Percentiles rank a stretch among this genome's conserved stretches.
Evolutionary conservation across 1,284 basidiomycete genomes (phyloP).

Genomic region (Microbotryomycetes sp.): DNA sequence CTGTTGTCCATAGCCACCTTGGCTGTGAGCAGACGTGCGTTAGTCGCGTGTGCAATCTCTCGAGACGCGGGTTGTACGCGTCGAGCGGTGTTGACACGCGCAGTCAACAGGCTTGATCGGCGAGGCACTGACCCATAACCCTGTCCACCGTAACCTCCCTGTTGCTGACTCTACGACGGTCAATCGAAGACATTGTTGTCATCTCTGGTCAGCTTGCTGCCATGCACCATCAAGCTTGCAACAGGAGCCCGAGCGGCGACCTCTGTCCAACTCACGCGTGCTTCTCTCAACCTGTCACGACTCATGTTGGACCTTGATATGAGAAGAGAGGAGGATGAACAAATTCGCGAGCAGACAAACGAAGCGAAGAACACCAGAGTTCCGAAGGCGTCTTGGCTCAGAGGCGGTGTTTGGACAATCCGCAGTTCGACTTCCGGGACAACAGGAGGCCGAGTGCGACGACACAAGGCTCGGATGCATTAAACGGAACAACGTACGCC

Average conservation of each 20-base stretch:
- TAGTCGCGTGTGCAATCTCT: neutral
- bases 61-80: no score
- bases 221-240: no score
- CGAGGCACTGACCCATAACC: slow-evolving; percentile 11
- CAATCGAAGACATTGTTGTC: neutral
- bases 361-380: no score
- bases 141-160: slow-evolving; percentile 14
- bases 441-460: no score
- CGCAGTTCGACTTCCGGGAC: no score
- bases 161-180: neutral
- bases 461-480: no score
- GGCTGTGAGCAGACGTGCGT: neutral
- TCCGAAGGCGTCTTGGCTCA: no score
- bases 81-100: no score
- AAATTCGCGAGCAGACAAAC: no score
- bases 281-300: slow-evolving; percentile 31
- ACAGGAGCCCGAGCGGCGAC: neutral
- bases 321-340: neutral
- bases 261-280: slow-evolving; percentile 11
- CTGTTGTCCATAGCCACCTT: slow-evolving; percentile 2
- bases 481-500: no score
- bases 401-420: no score
- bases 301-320: slow-evolving; percentile 3
- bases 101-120: neutral
- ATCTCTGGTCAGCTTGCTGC: no score